Evolutionary conservation across 371 early-diverging fungal species (phyloP).

Genomic region (Mucor ambiguus): DNA sequence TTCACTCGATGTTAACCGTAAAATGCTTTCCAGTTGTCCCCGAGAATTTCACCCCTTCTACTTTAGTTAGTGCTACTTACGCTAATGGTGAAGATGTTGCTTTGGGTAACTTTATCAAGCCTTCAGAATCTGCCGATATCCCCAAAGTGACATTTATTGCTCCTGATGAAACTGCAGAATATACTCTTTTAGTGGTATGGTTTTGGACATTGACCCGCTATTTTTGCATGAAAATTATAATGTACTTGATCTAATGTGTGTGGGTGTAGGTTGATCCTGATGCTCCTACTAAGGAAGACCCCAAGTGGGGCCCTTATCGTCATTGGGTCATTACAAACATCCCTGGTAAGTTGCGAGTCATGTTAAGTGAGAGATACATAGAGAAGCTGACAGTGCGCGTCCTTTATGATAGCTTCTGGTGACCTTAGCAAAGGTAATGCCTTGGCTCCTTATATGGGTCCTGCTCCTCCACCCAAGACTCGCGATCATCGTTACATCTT

Average conservation of each 20-base stretch:
- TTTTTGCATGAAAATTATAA: neutral
- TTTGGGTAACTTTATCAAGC: slow-evolving; percentile 52
- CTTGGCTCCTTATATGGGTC: slow-evolving; percentile 57
- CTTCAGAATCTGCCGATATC: slow-evolving; percentile 33
- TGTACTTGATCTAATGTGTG: neutral
- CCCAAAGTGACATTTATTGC: slow-evolving; percentile 50
- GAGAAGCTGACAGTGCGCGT: neutral
- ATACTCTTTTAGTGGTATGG: slow-evolving; percentile 60
- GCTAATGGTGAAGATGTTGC: slow-evolving; percentile 48
- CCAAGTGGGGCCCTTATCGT: slow-evolving; percentile 57
- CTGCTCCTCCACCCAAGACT: slow-evolving; percentile 58
- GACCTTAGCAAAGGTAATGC: slow-evolving; percentile 31
- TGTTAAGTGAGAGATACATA: neutral
- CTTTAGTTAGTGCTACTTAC: slow-evolving; percentile 48
- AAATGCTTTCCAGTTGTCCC: slow-evolving; percentile 22
- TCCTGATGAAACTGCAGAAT: slow-evolving; percentile 43
- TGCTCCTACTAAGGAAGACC: slow-evolving; percentile 62
- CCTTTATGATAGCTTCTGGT: slow-evolving; percentile 17
- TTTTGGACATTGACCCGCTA: neutral
- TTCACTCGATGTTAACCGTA: neutral
- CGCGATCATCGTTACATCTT: slow-evolving; percentile 68
- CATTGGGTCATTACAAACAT: slow-evolving; percentile 69
- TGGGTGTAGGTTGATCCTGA: slow-evolving; percentile 61
- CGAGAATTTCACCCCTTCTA: slow-evolving; percentile 40
- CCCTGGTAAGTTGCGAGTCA: slow-evolving; percentile 29